Base-by-base conservation (phyloP, 345 rosid species). In the Noccaea bulbosa region DNA sequence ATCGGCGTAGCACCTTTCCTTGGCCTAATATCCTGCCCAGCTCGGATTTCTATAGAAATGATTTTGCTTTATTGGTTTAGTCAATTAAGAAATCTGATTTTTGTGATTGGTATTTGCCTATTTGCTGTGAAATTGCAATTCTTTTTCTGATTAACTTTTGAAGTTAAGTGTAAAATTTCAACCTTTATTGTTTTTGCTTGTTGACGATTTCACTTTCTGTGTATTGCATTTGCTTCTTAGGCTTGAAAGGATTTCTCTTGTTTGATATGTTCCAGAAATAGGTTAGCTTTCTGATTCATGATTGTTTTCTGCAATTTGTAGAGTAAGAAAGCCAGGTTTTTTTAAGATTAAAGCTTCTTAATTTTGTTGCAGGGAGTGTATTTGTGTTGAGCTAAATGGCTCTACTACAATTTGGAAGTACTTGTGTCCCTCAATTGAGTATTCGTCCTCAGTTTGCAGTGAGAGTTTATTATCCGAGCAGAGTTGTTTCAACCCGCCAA, bases 391-490 rank as follows among this genome's bases (percentile, higher is more conserved):
- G 76, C 65, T 46, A 47, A 34, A 90, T 93, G 98, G 97, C 96
- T 58, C 67, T 87, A 20, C 57, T 83, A 80, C 90, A 88, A 62
- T 88, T 80, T 79, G 96, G 93, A 80, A 88, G 81, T 68, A 76
- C 92, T 7, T 83, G 81, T 32, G 83, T 86, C 62, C 79, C 95
- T 75, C 98, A 89, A 70, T 89, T 88, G 93, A 87, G 91, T 66
- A 70, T 80, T 55, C 96, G 65, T 47, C 77, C 97, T 65, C 92
- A 80, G 62, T 76, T 73, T 33, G 34, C 72, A 34, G 39, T 82
- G 12, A 77, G 77, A 70, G 82, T 87, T 70, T 79, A 68, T 78
- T 39, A 71, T 7, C 80, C 71, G 0, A 81, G 41, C 62, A 75
- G 76, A 82, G 14, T 60, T 24, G 48, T 81, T 9, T 46, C 71